A percentile compares a stretch with the other conserved stretches of the same genome.
Conservation (phyloP, 2,329 filamentous ascomycete genomes). For the Colletotrichum zoysiae region DNA sequence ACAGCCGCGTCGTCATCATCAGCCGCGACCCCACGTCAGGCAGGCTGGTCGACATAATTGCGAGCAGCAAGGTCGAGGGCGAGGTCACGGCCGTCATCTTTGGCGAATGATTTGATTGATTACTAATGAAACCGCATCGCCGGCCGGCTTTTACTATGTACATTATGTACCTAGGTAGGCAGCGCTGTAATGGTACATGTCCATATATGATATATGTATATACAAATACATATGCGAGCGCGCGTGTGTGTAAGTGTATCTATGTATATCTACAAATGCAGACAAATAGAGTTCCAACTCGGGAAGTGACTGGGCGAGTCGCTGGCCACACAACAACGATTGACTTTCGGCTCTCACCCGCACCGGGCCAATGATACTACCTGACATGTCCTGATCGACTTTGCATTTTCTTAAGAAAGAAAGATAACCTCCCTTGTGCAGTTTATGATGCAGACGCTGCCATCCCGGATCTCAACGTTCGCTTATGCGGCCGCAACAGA, state of each 20-base stretch:
- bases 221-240: no score
- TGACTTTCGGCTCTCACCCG: background rate
- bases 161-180: no score
- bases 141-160: background rate
- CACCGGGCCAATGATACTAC: background rate
- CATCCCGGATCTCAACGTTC: background rate
- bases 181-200: background rate
- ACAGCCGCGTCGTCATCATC: constrained; percentile 71
- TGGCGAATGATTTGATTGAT: constrained; percentile 53
- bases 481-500: constrained; percentile 6
- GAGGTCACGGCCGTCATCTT: constrained; percentile 63
- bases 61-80: constrained; percentile 57
- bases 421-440: background rate
- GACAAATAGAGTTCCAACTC: background rate
- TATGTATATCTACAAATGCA: no score
- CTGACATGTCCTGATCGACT: background rate
- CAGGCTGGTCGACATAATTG: constrained; percentile 62
- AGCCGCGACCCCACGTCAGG: constrained; percentile 71
- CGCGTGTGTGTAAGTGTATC: no score
- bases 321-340: background rate
- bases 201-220: no score
- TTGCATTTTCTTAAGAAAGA: background rate
- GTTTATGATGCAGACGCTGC: background rate
- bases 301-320: background rate
- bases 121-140: background rate